Conservation (phyloP, 2,329 filamentous ascomycete genomes). For the Verticillium nubilum region DNA sequence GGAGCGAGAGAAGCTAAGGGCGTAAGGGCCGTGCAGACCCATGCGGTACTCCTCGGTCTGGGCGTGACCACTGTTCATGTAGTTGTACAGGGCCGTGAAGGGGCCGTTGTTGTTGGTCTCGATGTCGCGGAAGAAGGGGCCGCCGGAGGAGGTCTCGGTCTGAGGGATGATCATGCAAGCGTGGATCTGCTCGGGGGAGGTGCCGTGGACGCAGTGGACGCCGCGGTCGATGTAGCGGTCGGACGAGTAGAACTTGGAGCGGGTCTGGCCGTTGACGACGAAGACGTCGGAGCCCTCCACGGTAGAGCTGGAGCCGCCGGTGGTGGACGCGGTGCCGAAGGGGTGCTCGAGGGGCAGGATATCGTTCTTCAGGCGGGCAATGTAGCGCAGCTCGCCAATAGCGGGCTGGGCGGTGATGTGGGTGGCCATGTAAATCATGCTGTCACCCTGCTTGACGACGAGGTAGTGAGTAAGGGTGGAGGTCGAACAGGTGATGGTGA, state of each 20-base stretch:
- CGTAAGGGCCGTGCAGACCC: conserved; percentile 62
- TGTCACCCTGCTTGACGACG: conserved; percentile 54
- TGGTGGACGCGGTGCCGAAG: conserved; percentile 50
- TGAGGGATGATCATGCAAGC: conserved; percentile 56
- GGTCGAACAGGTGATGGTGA: conserved; percentile 57
- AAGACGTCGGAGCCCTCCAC: conserved; percentile 58
- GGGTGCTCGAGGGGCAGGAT: conserved; percentile 47
- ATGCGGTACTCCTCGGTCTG: conserved; percentile 57
- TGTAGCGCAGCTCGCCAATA: conserved; percentile 58
- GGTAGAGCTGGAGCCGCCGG: conserved; percentile 39
- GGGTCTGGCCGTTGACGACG: conserved; percentile 54
- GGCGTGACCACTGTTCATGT: conserved; percentile 62
- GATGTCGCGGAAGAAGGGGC: conserved; percentile 62
- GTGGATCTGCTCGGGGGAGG: conserved; percentile 37
- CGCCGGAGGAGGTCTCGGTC: conserved; percentile 57
- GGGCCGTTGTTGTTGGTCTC: conserved; percentile 57
- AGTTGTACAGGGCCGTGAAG: conserved; percentile 57
- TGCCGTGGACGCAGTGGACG: conserved; percentile 55
- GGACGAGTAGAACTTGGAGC: conserved; percentile 66
- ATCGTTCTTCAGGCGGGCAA: conserved; percentile 51
- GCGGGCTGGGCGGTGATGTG: conserved; percentile 52
- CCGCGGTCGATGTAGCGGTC: conserved; percentile 65
- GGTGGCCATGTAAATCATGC: conserved; percentile 56
- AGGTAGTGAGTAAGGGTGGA: conserved; percentile 60
- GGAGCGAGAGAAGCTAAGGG: conserved; percentile 53